Evolutionary conservation across 108 stramenopile species (phyloP), one percentile per base, ranked within the genome.

Genomic region (Pseudonitzschia delicatissima): DNA sequence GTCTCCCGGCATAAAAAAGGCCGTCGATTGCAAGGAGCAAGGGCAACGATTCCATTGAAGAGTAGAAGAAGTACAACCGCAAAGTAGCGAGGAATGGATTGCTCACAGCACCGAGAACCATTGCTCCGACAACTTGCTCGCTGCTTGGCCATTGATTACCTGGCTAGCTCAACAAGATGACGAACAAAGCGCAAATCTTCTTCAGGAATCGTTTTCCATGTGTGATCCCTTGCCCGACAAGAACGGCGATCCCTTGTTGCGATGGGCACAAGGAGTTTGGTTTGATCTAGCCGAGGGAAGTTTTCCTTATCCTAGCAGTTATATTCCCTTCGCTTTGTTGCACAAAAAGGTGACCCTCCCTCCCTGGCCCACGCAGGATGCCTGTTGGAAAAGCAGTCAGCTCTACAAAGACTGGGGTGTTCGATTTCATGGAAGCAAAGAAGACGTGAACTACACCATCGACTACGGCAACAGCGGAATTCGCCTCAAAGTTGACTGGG

Each of bases 241-340:
- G 4, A 67, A 58, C 6, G 45, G 64, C 15, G 34, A 45, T 27
- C 57, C 82, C 4, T 11, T 55, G 32, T 25, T 85, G 51, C 60
- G 49, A 26, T 74, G 77, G 68, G 72, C 77, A 3, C 81, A 82
- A 68, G 57, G 65, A n/a, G 67, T 78, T 17, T 85, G 85, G 73
- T 92, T 88, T 58, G 83, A 85, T 66, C 67, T 89, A 76, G 82
- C 84, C 1, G 83, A 84, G 59, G 88, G 84, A 2, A 74, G 74
- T 31, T 89, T 77, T 68, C 88, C 88, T 1, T 89, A 89, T 77
- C 76, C 82, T 7, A 77, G 74, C 18, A 65, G 68, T 31, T 89
- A 89, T 73, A 81, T 91, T 73, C 82, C 86, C 28, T 87, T 85
- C 74, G 79, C 86, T 4, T 53, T 87, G 9, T 29, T 76, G 5